A percentile compares a stretch with the other conserved stretches of the same genome.
phyloP scores from a whole-genome alignment of 106 monocot genomes.

The Vanilla planifolia region DNA sequence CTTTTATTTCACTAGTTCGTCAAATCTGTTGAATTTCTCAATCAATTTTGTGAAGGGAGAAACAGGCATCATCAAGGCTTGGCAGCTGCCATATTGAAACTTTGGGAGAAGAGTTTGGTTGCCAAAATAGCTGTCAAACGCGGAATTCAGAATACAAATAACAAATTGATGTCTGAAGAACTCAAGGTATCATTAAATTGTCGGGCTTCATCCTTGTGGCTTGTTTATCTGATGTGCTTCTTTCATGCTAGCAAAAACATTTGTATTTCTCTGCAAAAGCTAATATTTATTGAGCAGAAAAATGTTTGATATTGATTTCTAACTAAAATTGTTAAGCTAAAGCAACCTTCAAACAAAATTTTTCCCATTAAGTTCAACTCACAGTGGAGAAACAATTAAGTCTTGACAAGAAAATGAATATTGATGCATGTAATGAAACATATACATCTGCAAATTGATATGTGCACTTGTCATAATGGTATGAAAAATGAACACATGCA shows the following conservation, averaged over 20 bases:
- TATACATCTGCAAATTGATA: too few relatives aligned
- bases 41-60: constrained; percentile 59
- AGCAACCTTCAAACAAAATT: too few relatives aligned
- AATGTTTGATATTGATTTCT: too few relatives aligned
- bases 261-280: background rate
- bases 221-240: background rate
- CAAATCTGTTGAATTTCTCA: background rate
- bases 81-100: constrained; percentile 83
- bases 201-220: background rate
- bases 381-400: too few relatives aligned
- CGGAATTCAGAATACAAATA: constrained; percentile 96
- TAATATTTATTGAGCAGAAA: background rate
- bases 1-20: constrained; percentile 6
- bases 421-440: too few relatives aligned
- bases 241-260: background rate
- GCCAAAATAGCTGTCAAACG: constrained; percentile 97
- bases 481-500: too few relatives aligned
- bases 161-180: constrained; percentile 96
- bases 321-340: too few relatives aligned
- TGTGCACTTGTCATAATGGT: too few relatives aligned
- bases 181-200: constrained; percentile 49
- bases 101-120: constrained; percentile 92
- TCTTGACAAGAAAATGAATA: too few relatives aligned
- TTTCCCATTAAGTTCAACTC: too few relatives aligned
- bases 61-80: constrained; percentile 93